Percentiles rank a stretch among this genome's conserved stretches.
Conservation (phyloP, 176 grass and related monocot species). For the Pontederia paniculata region DNA sequence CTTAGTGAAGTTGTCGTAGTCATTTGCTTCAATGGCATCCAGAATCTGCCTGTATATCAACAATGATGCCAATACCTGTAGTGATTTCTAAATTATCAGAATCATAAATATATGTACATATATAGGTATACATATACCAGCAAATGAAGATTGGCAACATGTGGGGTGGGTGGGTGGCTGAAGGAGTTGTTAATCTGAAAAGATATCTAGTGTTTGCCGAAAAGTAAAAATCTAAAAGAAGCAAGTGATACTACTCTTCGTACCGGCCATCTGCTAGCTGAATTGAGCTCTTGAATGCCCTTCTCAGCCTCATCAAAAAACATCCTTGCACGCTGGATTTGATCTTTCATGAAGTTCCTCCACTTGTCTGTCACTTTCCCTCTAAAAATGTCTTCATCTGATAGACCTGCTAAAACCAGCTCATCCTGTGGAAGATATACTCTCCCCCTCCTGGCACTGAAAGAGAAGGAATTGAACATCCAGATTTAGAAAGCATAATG, state of each 20-base stretch:
- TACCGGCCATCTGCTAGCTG: conserved; percentile 94
- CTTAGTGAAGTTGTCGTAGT: conserved; percentile 95
- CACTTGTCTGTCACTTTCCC: conserved; percentile 87
- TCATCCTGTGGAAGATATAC: conserved; percentile 96
- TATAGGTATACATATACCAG: not conserved
- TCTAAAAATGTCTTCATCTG: conserved; percentile 72
- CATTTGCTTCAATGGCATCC: conserved; percentile 80
- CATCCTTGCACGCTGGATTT: conserved; percentile 73
- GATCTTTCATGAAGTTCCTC: conserved; percentile 93
- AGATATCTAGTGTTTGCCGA: not conserved
- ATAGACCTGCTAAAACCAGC: conserved; percentile 48
- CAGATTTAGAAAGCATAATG: not conserved
- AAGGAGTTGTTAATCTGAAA: no score
- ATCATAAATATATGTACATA: not conserved
- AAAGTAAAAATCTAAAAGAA: not conserved
- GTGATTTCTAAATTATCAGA: not conserved
- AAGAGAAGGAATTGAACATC: conserved; percentile 28
- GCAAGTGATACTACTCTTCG: not conserved
- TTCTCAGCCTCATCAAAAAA: conserved; percentile 83
- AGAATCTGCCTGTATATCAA: conserved; percentile 86
- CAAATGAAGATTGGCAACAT: not conserved
- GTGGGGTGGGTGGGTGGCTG: no score
- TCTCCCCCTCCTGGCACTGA: conserved; percentile 80
- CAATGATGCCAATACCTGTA: conserved; percentile 67
- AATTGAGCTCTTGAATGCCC: conserved; percentile 56